Conservation (phyloP, 345 rosid genomes). For the Populus simonii region DNA sequence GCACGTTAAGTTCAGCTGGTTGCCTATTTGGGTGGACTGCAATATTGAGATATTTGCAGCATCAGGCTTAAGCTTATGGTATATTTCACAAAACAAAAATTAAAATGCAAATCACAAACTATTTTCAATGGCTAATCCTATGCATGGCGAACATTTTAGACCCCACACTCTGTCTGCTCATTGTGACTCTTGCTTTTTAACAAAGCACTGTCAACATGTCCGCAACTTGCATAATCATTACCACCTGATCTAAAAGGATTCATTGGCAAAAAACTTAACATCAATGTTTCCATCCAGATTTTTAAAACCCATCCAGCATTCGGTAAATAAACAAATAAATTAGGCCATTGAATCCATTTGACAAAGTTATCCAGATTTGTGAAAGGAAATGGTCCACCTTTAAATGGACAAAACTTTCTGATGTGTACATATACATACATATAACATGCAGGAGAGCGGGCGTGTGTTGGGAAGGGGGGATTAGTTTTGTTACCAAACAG, state of each 20-base stretch:
- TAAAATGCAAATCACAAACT: background rate
- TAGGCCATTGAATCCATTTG: background rate
- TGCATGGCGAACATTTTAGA: no score
- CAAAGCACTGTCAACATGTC: no score
- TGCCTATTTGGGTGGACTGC: slow-evolving; percentile 64
- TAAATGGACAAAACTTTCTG: background rate
- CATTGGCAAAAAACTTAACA: background rate
- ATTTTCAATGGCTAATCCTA: no score
- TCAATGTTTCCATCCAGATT: background rate
- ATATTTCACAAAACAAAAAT: background rate
- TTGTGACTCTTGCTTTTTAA: no score
- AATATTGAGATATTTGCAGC: background rate
- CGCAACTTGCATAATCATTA: no score
- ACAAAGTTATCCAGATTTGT: background rate
- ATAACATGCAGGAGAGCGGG: background rate
- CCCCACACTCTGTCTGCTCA: no score
- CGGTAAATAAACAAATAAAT: background rate
- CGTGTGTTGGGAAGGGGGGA: background rate
- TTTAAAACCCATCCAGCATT: background rate
- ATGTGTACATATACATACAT: background rate
- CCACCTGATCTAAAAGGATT: background rate
- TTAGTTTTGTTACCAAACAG: slow-evolving; percentile 55
- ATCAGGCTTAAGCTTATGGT: background rate
- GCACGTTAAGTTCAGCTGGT: slow-evolving; percentile 72
- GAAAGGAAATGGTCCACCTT: background rate